A percentile compares a stretch with the other conserved stretches of the same genome.
phyloP scores from a whole-genome alignment of 2,329 filamentous ascomycete genomes.

The Claviceps cyperi region DNA sequence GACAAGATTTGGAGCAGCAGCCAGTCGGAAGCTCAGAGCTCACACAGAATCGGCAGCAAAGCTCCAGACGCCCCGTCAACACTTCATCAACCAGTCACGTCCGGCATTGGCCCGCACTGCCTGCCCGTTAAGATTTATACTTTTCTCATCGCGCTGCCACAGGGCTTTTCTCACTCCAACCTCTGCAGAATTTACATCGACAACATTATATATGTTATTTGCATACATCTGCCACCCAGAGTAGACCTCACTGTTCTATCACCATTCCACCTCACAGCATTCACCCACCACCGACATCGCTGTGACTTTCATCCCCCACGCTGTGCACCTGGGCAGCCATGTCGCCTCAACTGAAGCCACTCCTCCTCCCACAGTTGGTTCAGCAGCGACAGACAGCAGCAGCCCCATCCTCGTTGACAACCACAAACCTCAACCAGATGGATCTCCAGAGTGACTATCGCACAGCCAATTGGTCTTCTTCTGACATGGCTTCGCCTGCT shows the following conservation, averaged over 20 bases:
- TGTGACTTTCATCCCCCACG: slow-evolving; percentile 1
- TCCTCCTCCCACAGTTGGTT: slow-evolving; percentile 5
- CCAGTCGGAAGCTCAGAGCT: background rate
- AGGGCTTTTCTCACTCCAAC: too few species aligned
- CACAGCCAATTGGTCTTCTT: slow-evolving; percentile 41
- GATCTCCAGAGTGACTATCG: slow-evolving; percentile 28
- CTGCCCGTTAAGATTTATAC: background rate
- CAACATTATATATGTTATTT: too few species aligned
- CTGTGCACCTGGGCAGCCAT: slow-evolving; percentile 2
- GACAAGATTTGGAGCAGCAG: background rate
- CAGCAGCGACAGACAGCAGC: slow-evolving; percentile 5
- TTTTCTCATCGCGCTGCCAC: too few species aligned
- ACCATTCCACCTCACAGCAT: background rate
- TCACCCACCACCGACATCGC: background rate
- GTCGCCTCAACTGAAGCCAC: slow-evolving; percentile 6
- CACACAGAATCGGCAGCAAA: slow-evolving; percentile 2
- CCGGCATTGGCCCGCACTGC: background rate
- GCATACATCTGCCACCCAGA: too few species aligned
- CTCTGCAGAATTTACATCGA: too few species aligned
- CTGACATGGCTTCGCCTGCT: slow-evolving; percentile 50
- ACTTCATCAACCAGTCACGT: too few species aligned
- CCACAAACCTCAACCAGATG: slow-evolving; percentile 18
- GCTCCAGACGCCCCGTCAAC: background rate
- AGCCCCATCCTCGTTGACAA: slow-evolving; percentile 14
- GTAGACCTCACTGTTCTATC: background rate